A percentile compares a stretch with the other conserved stretches of the same genome.
Evolutionary conservation across 768 basidiomycete species (phyloP).

Genomic region (Trichaptum fuscoviolaceum): DNA sequence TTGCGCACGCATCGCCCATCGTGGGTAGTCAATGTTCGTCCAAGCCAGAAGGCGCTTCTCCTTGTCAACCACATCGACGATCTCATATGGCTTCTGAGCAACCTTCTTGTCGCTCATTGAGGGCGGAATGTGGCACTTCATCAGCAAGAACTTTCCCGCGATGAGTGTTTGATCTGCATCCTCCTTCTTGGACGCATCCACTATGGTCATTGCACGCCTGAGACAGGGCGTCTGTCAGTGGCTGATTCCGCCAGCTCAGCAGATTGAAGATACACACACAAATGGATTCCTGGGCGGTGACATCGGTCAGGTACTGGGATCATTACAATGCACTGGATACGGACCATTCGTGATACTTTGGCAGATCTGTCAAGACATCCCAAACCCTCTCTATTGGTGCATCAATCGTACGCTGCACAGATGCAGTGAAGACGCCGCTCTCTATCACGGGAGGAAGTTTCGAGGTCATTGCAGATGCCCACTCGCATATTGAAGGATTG

Average conservation of each 20-base stretch:
- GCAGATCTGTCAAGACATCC: slow-evolving; percentile 55
- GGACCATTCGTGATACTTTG: slow-evolving; percentile 58
- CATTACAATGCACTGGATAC: slow-evolving; percentile 12
- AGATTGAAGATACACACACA: slow-evolving; percentile 36
- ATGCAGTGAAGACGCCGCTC: slow-evolving; percentile 42
- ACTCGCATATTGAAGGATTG: neutral
- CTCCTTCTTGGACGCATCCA: slow-evolving; percentile 33
- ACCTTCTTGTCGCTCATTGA: slow-evolving; percentile 40
- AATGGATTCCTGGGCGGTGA: slow-evolving; percentile 56
- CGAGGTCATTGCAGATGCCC: neutral
- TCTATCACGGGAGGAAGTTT: slow-evolving; percentile 35
- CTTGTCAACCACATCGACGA: slow-evolving; percentile 43
- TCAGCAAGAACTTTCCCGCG: slow-evolving; percentile 42
- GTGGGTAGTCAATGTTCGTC: slow-evolving; percentile 36
- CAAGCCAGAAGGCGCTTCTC: slow-evolving; percentile 55
- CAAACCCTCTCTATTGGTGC: slow-evolving; percentile 60
- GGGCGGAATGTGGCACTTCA: slow-evolving; percentile 59
- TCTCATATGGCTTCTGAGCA: slow-evolving; percentile 34
- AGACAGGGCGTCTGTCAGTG: neutral
- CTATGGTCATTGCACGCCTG: slow-evolving; percentile 44
- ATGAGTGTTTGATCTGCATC: slow-evolving; percentile 44
- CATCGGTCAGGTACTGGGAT: neutral
- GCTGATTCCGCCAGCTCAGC: neutral
- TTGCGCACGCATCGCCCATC: slow-evolving; percentile 46
- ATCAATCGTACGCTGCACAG: slow-evolving; percentile 48